Base-by-base conservation (phyloP, 768 basidiomycete species). In the Kondoa subrosea region DNA sequence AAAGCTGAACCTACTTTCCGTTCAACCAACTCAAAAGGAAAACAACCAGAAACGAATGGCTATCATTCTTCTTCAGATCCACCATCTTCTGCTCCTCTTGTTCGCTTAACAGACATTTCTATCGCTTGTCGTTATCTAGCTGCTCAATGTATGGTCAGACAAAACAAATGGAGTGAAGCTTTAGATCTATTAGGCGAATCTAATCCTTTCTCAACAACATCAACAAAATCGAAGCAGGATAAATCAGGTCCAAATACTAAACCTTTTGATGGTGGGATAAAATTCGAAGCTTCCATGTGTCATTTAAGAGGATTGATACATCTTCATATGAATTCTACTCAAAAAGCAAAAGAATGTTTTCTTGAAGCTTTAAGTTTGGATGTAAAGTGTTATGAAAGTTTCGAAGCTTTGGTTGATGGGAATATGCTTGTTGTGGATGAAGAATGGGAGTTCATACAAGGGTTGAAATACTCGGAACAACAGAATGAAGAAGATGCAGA, bases 211-310 rank as follows among this genome's bases (percentile, higher is more conserved):
- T 50, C 67, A 8, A 33, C 29, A 57, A 69, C 0, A 64, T 29
- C 1, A 50, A 66, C 12, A 64, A 33, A 3, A 34, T 70, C 84
- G 40, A 21, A 50, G 40, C 40, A 21, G 40, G 12, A 50, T 8
- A 80, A 71, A 86, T 84, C 73, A 87, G 86, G 0, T 85, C 1
- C 81, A 83, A n/a, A 81, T 88, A 57, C 85, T 85, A 3, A 91
- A 87, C 73, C 31, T 21, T 80, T 85, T 15, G 91, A 96, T 73
- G 91, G 90, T 31, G 95, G 95, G 2, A 89, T 97, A 76, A 99
- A 99, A 91, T 87, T 96, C 50, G 91, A 97, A 79, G 90, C 95
- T 2, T 95, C 93, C 1, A 92, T 96, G 85, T 96, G 93, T 74
- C 86, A 93, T 75, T 80, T 99, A 21, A 84, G 95, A 66, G 95